Evolutionary conservation across 2,329 filamentous ascomycete species (phyloP), one percentile per base, ranked within the genome.

Genomic region (Colletotrichum simmondsii): DNA sequence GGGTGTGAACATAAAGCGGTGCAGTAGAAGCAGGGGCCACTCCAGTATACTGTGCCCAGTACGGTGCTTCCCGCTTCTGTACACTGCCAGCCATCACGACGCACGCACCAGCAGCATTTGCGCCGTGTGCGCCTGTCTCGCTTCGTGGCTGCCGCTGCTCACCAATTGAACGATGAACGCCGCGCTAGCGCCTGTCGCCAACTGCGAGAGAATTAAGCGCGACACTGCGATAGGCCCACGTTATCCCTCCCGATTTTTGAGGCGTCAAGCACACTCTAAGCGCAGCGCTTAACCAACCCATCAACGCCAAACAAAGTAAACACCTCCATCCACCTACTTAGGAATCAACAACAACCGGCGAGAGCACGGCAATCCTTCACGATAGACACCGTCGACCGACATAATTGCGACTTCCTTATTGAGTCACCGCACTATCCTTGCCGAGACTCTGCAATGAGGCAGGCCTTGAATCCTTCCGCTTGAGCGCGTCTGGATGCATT

Each of bases 231-330:
- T 74, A 71, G 73, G 73, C 62, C 46, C 53, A 56, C 26, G 28
- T 24, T 19, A 28, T 46, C 61, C 37, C 49, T 61, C 54, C 54
- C 64, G 28, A 61, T 11, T 71, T 49, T 54, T 42, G 60, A 72
- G 60, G 59, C 54, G 28, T 65, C 24, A 46, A 62, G 65, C 49
- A 58, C 19, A 24, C 70, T 32, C 58, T 73, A 73, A 73, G 71
- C 71, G 71, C 73, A 58, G 73, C 73, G 73, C 73, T 74, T 74
- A 73, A 60, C 8, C 61, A 28, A 61, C 58, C 16, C 52, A 57
- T 58, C 61, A 35, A 26, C 54, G n/a, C 63, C 64, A 63, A 66
- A 64, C 37, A 59, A 62, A 67, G 73, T 74, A 75, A 75, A 75
- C 73, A 75, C n/a, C 19, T 22, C 54, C 60, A 54, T 56, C 53